These are phyloP conservation scores for Rubia peregrina DNA, from an alignment of 305 asterid genomes.

Conservation along the genomic window DNA sequence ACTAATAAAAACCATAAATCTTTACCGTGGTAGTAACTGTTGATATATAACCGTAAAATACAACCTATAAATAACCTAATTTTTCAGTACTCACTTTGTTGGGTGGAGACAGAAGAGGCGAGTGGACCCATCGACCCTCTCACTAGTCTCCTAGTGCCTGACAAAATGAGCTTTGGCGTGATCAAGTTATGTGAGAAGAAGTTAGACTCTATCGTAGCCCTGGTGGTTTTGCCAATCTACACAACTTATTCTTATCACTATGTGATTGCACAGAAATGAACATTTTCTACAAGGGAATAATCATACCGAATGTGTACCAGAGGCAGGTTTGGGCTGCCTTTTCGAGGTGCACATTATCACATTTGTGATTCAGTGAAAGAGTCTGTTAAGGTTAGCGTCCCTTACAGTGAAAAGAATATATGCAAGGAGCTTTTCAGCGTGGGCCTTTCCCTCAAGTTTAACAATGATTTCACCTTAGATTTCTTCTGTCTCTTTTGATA, in stretches of 20 bases:
- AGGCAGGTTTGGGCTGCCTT: constrained; percentile 46
- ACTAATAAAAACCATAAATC: no score
- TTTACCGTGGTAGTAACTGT: no score
- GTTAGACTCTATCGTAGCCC: constrained; percentile 20
- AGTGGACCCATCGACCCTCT: constrained; percentile 51
- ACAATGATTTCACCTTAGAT: constrained; percentile 55
- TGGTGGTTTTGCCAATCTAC: constrained; percentile 79
- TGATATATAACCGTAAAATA: no score
- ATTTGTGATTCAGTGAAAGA: constrained; percentile 68
- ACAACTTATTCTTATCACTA: constrained; percentile 78
- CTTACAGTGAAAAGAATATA: constrained; percentile 83
- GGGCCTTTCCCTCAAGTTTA: constrained; percentile 82
- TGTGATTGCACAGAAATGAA: constrained; percentile 88
- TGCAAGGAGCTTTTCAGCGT: constrained; percentile 89
- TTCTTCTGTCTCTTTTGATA: no score
- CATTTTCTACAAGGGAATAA: constrained; percentile 65
- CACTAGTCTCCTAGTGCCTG: no score
- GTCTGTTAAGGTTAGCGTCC: constrained; percentile 69
- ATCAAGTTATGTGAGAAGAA: no score
- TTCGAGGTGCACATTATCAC: constrained; percentile 79
- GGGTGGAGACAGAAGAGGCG: no score
- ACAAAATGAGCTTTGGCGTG: no score
- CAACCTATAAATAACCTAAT: no score
- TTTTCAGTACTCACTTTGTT: no score
- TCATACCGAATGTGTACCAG: constrained; percentile 71